These are phyloP conservation scores for Eugenia klotzschiana DNA, from an alignment of 441 rosid species.

Conservation along the genomic window DNA sequence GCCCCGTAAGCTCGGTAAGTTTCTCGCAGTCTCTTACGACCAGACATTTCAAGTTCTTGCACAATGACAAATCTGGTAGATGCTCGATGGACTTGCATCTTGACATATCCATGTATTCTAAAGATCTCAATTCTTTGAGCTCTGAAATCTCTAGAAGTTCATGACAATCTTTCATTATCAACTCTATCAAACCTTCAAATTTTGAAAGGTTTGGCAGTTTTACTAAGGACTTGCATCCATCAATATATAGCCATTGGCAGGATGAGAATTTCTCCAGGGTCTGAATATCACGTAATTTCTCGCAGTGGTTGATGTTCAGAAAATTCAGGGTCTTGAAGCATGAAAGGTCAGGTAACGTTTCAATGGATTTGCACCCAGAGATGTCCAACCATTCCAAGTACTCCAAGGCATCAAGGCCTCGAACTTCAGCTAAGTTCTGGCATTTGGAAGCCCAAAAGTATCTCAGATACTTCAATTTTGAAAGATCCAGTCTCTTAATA, in stretches of 20 bases:
- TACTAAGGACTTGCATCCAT: neutral
- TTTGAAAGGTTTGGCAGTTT: neutral
- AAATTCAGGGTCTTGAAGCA: neutral
- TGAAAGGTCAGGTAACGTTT: neutral
- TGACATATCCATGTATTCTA: neutral
- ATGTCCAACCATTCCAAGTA: neutral
- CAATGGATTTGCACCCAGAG: neutral
- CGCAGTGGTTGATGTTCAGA: neutral
- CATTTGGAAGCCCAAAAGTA: neutral
- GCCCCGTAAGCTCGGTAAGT: neutral
- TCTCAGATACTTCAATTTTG: neutral
- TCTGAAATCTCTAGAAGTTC: neutral
- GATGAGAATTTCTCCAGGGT: neutral
- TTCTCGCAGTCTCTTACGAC: neutral
- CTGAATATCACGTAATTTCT: neutral
- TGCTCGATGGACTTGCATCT: neutral
- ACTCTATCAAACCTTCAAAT: neutral
- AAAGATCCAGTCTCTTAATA: neutral
- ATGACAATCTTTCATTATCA: neutral
- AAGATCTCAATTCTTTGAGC: neutral
- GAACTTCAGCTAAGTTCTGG: neutral
- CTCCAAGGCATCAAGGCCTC: neutral
- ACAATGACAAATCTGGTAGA: neutral
- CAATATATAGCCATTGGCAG: neutral
- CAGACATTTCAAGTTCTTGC: neutral